These are phyloP conservation scores for Calocybe gangraenosa DNA, from an alignment of 768 basidiomycete species.

Conservation along the genomic window DNA sequence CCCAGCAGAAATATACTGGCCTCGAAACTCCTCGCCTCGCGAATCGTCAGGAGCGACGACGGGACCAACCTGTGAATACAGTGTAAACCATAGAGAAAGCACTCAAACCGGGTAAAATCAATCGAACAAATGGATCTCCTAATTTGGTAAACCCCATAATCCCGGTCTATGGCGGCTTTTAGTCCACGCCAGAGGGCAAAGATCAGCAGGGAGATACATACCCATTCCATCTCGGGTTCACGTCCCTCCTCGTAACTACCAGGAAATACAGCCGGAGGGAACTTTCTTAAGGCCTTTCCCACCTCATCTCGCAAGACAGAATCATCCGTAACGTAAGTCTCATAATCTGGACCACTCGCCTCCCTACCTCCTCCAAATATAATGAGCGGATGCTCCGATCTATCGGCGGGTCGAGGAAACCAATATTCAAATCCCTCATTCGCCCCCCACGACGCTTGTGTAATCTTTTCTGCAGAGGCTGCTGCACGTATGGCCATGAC, in stretches of 20 bases:
- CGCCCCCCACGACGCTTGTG: constrained; percentile 43
- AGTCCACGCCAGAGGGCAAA: background rate
- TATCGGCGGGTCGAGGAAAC: constrained; percentile 62
- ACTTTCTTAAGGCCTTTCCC: constrained; percentile 47
- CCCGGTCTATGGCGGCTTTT: constrained; percentile 54
- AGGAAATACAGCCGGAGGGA: constrained; percentile 57
- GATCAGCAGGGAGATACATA: constrained; percentile 25
- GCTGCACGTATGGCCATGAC: constrained; percentile 39
- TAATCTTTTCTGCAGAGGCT: constrained; percentile 34
- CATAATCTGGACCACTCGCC: constrained; percentile 36
- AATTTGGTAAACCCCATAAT: constrained; percentile 73
- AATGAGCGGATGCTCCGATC: constrained; percentile 46
- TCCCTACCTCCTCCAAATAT: constrained; percentile 72
- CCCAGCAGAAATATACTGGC: constrained; percentile 72
- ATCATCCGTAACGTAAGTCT: constrained; percentile 57
- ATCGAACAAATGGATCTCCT: constrained; percentile 64
- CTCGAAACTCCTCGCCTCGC: constrained; percentile 30
- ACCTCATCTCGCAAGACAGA: constrained; percentile 43
- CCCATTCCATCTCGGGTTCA: constrained; percentile 83
- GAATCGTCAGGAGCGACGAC: constrained; percentile 31
- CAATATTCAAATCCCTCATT: constrained; percentile 68
- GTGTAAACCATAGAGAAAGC: background rate
- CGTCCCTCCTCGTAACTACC: constrained; percentile 40
- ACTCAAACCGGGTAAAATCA: background rate
- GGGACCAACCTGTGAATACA: constrained; percentile 52